Percentiles rank a stretch among this genome's conserved stretches.
Conservation (phyloP, 1,284 basidiomycete species). For the Sutorius eximius region DNA sequence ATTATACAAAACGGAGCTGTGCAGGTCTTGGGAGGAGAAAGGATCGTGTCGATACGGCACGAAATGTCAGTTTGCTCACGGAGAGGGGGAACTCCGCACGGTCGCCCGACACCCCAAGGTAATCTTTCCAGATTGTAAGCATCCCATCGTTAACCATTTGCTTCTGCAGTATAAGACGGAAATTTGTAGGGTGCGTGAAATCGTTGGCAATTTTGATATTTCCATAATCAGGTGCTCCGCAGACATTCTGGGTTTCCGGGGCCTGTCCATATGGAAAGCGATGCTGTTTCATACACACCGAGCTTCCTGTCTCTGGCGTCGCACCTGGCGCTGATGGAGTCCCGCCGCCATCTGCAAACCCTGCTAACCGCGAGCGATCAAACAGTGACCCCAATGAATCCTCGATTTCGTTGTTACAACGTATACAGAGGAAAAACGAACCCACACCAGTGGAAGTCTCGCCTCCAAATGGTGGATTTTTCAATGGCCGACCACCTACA, state of each 20-base stretch:
- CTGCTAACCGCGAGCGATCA: constrained; percentile 66
- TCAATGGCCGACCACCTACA: constrained; percentile 57
- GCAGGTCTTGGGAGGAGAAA: constrained; percentile 92
- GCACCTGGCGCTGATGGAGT: constrained; percentile 49
- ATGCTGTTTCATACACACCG: constrained; percentile 89
- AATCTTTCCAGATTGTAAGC: constrained; percentile 19
- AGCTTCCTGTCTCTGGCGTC: constrained; percentile 64
- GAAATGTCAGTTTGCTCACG: constrained; percentile 91
- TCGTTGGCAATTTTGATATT: constrained; percentile 9
- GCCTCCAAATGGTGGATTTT: constrained; percentile 45
- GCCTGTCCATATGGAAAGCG: constrained; percentile 88
- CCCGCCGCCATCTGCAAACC: constrained; percentile 48
- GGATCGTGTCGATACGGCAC: constrained; percentile 83
- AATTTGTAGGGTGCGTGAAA: constrained; percentile 73
- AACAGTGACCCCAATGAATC: constrained; percentile 77
- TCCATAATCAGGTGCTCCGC: constrained; percentile 18
- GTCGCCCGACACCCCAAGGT: constrained; percentile 87
- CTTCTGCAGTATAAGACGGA: constrained; percentile 81
- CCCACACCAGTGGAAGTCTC: constrained; percentile 48
- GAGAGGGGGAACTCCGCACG: constrained; percentile 80
- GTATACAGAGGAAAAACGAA: constrained; percentile 67
- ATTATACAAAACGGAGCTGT: constrained; percentile 90
- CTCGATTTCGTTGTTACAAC: constrained; percentile 67
- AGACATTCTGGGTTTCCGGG: constrained; percentile 91
- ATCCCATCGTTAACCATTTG: constrained; percentile 13